Evolutionary conservation across 371 early-diverging fungal genomes (phyloP).

Genomic region (Capniomyces stellatus): DNA sequence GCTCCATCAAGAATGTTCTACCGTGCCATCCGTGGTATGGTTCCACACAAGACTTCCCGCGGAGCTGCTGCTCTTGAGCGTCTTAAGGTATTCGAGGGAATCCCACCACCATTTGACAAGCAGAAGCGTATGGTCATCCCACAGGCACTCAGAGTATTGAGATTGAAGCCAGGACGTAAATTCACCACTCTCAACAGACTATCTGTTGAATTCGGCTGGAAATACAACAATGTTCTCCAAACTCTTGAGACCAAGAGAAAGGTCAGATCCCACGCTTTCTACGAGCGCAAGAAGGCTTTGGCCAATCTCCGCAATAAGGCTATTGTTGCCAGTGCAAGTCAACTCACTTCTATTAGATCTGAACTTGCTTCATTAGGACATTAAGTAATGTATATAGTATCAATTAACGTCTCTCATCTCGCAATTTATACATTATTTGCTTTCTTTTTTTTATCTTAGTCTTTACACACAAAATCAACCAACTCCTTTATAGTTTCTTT

Average conservation of each 20-base stretch:
- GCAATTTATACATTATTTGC: no score
- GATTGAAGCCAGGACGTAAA: constrained; percentile 94
- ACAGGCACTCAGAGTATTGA: constrained; percentile 89
- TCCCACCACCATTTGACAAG: constrained; percentile 95
- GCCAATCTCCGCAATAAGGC: constrained; percentile 37
- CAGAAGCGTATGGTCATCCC: constrained; percentile 95
- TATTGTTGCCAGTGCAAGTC: constrained; percentile 29
- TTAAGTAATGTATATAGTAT: constrained; percentile 16
- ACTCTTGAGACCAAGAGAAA: constrained; percentile 95
- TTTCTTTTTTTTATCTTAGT: no score
- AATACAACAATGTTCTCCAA: constrained; percentile 91
- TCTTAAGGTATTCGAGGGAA: constrained; percentile 97
- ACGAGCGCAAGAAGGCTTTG: constrained; percentile 75
- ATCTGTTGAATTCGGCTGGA: constrained; percentile 98
- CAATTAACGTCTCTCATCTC: no score
- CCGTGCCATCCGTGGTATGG: constrained; percentile 97
- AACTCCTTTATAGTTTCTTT: no score
- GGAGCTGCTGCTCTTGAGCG: constrained; percentile 95
- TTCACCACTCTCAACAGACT: constrained; percentile 89
- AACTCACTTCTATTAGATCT: constrained; percentile 33
- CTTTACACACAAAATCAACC: no score
- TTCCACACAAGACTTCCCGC: constrained; percentile 97
- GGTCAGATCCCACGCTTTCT: constrained; percentile 79
- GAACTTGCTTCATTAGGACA: constrained; percentile 27
- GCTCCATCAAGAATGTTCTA: constrained; percentile 98